Conservation (phyloP, 1,284 basidiomycete genomes). For the Pholiota adiposa region DNA sequence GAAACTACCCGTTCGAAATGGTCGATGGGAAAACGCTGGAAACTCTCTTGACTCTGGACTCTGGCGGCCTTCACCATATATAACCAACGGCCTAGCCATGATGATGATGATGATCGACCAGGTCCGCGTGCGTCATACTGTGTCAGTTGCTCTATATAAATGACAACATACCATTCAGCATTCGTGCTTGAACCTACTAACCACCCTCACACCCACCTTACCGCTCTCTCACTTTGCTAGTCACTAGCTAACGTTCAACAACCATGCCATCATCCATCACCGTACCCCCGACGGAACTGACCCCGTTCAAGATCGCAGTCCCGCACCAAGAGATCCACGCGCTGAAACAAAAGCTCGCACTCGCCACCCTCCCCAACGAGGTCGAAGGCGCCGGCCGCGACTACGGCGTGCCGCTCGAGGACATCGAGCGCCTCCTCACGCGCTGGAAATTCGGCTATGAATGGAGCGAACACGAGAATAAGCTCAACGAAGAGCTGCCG, state of each 20-base stretch:
- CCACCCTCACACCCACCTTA: not conserved
- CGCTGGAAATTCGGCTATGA: constrained; percentile 51
- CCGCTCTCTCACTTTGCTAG: not conserved
- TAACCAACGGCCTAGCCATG: too few species aligned
- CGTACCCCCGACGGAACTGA: constrained; percentile 25
- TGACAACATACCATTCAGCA: too few species aligned
- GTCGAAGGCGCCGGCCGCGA: constrained; percentile 46
- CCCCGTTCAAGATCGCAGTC: constrained; percentile 47
- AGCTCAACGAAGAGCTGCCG: constrained; percentile 48
- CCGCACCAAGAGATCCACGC: constrained; percentile 39
- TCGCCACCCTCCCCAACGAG: constrained; percentile 51
- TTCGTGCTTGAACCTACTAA: too few species aligned
- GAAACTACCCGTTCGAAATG: too few species aligned
- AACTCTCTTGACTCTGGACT: too few species aligned
- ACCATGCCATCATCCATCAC: constrained; percentile 6
- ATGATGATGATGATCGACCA: too few species aligned
- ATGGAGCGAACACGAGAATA: constrained; percentile 49
- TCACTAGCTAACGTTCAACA: too few species aligned
- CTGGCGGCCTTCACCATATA: too few species aligned
- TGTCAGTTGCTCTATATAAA: too few species aligned
- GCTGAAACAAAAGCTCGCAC: constrained; percentile 44
- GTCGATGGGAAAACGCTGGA: not conserved
- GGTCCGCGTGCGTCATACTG: too few species aligned
- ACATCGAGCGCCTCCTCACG: constrained; percentile 45
- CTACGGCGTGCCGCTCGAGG: constrained; percentile 52